Conservation (phyloP, 2,329 filamentous ascomycete species). For the Neofusicoccum laricinum region DNA sequence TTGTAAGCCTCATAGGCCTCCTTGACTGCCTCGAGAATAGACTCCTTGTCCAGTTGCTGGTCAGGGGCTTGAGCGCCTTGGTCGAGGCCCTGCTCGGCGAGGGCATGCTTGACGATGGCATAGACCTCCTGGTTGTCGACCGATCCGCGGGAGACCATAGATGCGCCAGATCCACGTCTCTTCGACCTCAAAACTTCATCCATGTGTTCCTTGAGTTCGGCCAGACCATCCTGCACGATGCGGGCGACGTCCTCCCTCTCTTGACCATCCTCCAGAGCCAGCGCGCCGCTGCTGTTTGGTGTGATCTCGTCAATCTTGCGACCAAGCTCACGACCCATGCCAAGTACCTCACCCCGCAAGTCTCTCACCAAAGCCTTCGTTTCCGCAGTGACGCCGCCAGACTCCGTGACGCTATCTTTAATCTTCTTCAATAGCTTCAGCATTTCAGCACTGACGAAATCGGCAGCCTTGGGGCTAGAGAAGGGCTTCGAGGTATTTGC, state of each 20-base stretch:
- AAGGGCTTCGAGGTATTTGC: constrained; percentile 35
- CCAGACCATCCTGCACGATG: constrained; percentile 76
- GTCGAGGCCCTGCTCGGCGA: constrained; percentile 53
- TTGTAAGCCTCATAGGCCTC: constrained; percentile 95
- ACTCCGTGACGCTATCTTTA: constrained; percentile 86
- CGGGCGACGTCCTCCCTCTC: constrained; percentile 68
- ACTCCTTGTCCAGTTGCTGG: constrained; percentile 60
- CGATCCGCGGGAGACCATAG: constrained; percentile 59
- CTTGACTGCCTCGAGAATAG: constrained; percentile 80
- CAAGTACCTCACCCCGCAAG: constrained; percentile 84
- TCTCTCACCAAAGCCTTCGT: constrained; percentile 89
- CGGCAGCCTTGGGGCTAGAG: constrained; percentile 50
- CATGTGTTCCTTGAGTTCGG: constrained; percentile 81
- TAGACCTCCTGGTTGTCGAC: constrained; percentile 84
- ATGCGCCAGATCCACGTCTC: constrained; percentile 61
- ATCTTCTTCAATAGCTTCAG: constrained; percentile 79
- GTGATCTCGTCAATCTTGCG: constrained; percentile 74
- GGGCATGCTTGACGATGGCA: constrained; percentile 74
- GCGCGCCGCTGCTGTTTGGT: constrained; percentile 45
- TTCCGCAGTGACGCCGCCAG: constrained; percentile 84
- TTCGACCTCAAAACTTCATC: constrained; percentile 75
- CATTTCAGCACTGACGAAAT: constrained; percentile 70
- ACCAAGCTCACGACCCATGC: constrained; percentile 89
- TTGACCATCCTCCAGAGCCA: constrained; percentile 33
- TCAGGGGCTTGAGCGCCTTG: constrained; percentile 43